phyloP scores from a whole-genome alignment of 495 filamentous ascomycete species.

The Bombardia bombarda region DNA sequence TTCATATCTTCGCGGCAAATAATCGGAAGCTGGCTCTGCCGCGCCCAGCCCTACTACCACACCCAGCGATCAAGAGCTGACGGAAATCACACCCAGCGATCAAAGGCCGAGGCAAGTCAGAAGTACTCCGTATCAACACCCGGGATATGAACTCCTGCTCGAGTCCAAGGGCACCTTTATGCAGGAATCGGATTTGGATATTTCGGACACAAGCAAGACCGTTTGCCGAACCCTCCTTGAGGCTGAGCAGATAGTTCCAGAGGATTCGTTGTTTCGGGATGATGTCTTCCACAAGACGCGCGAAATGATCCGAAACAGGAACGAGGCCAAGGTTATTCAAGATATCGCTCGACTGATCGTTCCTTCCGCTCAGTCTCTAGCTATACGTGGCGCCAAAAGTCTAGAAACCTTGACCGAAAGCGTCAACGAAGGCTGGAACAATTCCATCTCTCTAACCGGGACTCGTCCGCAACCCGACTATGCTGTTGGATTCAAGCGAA shows the following conservation, averaged over 20 bases:
- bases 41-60: too few species aligned
- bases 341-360: slow-evolving; percentile 32
- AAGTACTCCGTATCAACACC: slow-evolving; percentile 30
- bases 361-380: slow-evolving; percentile 27
- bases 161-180: slow-evolving; percentile 34
- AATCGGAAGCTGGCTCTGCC: slow-evolving; percentile 27
- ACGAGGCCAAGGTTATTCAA: slow-evolving; percentile 30
- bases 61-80: slow-evolving; percentile 20
- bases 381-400: slow-evolving; percentile 19
- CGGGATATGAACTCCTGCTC: slow-evolving; percentile 27
- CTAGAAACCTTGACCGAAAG: slow-evolving; percentile 23
- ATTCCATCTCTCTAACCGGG: slow-evolving; percentile 21
- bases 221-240: slow-evolving; percentile 26
- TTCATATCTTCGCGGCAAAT: slow-evolving; percentile 17
- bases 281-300: slow-evolving; percentile 28
- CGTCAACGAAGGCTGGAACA: slow-evolving; percentile 37
- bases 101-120: slow-evolving; percentile 20
- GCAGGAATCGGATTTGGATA: slow-evolving; percentile 20
- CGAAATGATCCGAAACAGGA: slow-evolving; percentile 23
- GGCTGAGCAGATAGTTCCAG: slow-evolving; percentile 18
- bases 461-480: slow-evolving; percentile 30
- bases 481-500: slow-evolving; percentile 32
- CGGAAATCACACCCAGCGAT: slow-evolving; percentile 27
- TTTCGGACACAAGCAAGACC: slow-evolving; percentile 19
- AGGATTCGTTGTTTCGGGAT: slow-evolving; percentile 30